Evolutionary conservation across 768 basidiomycete species (phyloP).

Genomic region (Agaricus sinodeliciosus): DNA sequence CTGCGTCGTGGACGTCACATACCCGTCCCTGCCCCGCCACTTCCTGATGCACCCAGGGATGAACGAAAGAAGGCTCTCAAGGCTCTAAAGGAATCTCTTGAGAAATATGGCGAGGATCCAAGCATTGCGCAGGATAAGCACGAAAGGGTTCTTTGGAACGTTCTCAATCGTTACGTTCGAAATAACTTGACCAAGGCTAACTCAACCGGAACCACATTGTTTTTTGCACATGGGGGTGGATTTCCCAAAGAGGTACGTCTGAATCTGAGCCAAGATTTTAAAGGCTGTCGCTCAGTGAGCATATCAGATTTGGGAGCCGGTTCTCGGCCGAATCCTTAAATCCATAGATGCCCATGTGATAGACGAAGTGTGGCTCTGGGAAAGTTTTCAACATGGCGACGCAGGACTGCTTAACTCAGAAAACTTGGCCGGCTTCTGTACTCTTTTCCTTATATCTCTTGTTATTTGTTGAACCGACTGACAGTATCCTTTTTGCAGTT

Average conservation of each 20-base stretch:
- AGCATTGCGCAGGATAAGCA: constrained; percentile 28
- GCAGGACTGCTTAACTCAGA: constrained; percentile 69
- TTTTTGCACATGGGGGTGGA: constrained; percentile 81
- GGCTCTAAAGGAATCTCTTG: constrained; percentile 13
- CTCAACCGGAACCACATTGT: constrained; percentile 53
- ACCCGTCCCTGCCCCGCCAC: constrained; percentile 28
- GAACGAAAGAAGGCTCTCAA: constrained; percentile 16
- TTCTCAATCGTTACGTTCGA: constrained; percentile 62
- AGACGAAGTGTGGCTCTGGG: constrained; percentile 79
- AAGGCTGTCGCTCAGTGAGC: neutral
- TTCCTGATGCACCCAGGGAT: constrained; percentile 25
- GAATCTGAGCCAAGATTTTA: neutral
- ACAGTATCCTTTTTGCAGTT: constrained; percentile 30
- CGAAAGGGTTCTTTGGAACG: constrained; percentile 54
- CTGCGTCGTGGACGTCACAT: constrained; percentile 38
- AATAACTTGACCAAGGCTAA: constrained; percentile 14
- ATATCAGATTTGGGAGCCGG: constrained; percentile 73
- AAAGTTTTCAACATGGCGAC: constrained; percentile 82
- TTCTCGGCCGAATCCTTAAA: constrained; percentile 45
- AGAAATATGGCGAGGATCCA: constrained; percentile 20
- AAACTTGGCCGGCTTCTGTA: constrained; percentile 17
- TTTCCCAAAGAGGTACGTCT: constrained; percentile 73
- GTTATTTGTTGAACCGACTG: neutral
- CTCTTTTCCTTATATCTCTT: neutral
- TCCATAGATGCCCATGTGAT: constrained; percentile 25